phyloP scores from a whole-genome alignment of 176 grass and related monocot species.

The Alopecurus myosuroides region DNA sequence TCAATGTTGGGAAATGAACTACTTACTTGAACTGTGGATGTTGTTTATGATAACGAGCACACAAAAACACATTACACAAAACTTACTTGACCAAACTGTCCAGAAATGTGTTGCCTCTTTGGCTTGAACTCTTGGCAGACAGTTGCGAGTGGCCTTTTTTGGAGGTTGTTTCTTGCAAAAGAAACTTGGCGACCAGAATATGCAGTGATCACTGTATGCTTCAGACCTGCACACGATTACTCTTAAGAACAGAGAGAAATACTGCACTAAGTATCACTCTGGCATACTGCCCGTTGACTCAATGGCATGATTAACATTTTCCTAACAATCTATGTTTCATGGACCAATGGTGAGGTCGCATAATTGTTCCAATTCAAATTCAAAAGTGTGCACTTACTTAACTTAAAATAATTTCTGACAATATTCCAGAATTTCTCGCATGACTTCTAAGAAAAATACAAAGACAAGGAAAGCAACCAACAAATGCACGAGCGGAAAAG shows the following conservation, averaged over 20 bases:
- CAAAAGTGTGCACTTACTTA: neutral
- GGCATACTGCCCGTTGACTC: neutral
- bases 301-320: neutral
- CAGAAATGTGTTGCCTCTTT: neutral
- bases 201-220: neutral
- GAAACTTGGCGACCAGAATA: neutral
- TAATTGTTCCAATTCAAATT: neutral
- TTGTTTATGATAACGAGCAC: neutral
- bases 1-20: neutral
- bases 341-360: neutral
- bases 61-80: neutral
- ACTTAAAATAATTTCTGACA: neutral
- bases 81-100: neutral
- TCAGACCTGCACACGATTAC: neutral
- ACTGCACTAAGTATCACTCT: neutral
- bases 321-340: neutral
- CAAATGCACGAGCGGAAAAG: neutral
- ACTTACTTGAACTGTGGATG: neutral
- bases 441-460: neutral
- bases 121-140: neutral
- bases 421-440: neutral
- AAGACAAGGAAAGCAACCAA: neutral
- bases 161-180: neutral
- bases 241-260: neutral
- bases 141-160: neutral